Conservation (phyloP, 2,329 filamentous ascomycete species). For the Fusarium brevicatenulatum region DNA sequence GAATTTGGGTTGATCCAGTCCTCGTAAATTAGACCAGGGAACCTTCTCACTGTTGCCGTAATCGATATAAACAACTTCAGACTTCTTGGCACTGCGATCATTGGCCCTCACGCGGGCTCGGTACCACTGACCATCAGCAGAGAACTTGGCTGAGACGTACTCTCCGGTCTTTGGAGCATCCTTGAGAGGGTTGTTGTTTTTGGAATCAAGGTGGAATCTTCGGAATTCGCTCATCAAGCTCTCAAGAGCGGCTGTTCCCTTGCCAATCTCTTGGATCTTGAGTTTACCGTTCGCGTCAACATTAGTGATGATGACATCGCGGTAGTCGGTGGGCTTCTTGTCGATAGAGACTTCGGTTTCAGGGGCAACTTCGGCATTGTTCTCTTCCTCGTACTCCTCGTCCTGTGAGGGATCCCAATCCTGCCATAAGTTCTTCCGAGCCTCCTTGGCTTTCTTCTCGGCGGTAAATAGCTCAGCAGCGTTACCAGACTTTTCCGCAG, state of each 20-base stretch:
- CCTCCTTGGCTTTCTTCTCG: constrained; percentile 89
- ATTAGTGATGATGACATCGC: constrained; percentile 91
- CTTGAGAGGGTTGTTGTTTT: constrained; percentile 78
- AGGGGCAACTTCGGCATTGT: constrained; percentile 61
- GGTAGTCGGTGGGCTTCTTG: constrained; percentile 83
- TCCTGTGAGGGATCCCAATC: constrained; percentile 94
- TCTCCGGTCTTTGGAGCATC: constrained; percentile 90
- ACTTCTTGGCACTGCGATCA: constrained; percentile 87
- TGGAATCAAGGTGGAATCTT: constrained; percentile 85
- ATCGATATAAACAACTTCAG: constrained; percentile 94
- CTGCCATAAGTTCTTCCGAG: constrained; percentile 87
- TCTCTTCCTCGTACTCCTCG: constrained; percentile 65
- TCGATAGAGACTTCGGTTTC: constrained; percentile 64
- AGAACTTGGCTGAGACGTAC: constrained; percentile 90
- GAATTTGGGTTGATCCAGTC: constrained; percentile 84
- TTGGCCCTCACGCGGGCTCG: constrained; percentile 90
- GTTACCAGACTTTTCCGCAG: constrained; percentile 94
- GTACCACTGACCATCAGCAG: constrained; percentile 92
- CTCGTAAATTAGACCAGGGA: constrained; percentile 83
- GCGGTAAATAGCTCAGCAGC: constrained; percentile 87
- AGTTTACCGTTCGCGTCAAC: constrained; percentile 83
- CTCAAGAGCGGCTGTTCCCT: constrained; percentile 85
- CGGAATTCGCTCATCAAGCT: constrained; percentile 91
- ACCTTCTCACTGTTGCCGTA: constrained; percentile 94
- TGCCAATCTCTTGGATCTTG: constrained; percentile 91